Evolutionary conservation across 768 basidiomycete genomes (phyloP), one percentile per base, ranked within the genome.

Genomic region (Kockovaella imperatae): DNA sequence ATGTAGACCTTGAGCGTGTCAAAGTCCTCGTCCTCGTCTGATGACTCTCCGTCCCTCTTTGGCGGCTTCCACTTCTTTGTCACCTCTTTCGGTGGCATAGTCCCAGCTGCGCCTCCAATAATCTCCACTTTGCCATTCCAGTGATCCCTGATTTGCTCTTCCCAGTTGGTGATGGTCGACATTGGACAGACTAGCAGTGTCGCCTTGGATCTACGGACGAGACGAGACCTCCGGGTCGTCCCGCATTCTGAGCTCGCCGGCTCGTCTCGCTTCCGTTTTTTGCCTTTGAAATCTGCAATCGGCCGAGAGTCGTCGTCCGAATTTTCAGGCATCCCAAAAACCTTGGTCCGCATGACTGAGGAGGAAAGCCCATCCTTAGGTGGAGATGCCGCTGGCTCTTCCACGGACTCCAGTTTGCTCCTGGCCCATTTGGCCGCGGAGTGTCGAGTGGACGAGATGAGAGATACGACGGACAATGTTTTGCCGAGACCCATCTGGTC

Each of bases 121-220:
- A 95, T 83, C 20, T 77, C 76, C 3, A 95, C 89, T 46, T 83
- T 80, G 6, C 90, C 90, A 54, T 79, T 80, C 90, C 90, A 96
- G 69, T 99, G 95, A 67, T 99, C 95, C 49, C 84, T 80, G 64
- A 99, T 88, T 71, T 99, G 95, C 48, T 93, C 88, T 73, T 99
- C 95, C 95, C 95, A 99, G 64, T 97, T 97, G 40, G 87, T 82
- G 2, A 99, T 89, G 4, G 95, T 99, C 10, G 88, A 90, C 30
- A 99, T 77, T 5, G 95, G 95, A 62, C 95, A 97, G 24, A 99
- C 79, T 60, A 99, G 87, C n/a, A 99, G 74, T 5, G 95, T 96
- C 17, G 85, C 95, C 28, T 89, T 81, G 60, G 84, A 87, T 57
- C 81, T 83, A 0, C 35, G 6, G 18, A 55, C 41, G 20, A 71